Evolutionary conservation across 371 early-diverging fungal genomes (phyloP).

Genomic region (Mortierella sp.): DNA sequence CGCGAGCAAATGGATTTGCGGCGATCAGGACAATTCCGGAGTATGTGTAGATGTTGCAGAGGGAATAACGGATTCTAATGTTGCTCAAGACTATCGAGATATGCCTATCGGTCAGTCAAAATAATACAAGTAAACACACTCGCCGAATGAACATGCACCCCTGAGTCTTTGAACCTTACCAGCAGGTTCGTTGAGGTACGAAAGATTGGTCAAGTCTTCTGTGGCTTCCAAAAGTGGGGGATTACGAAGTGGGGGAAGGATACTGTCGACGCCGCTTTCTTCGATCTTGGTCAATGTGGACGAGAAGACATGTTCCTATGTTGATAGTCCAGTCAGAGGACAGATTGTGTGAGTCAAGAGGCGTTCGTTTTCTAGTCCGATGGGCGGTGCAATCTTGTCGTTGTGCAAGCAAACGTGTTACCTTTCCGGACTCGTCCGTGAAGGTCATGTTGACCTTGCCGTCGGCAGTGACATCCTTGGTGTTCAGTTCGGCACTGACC

Average conservation of each 20-base stretch:
- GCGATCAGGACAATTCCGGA: conserved; percentile 98
- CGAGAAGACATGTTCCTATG: conserved; percentile 71
- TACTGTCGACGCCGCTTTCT: conserved; percentile 64
- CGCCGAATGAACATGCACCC: neutral
- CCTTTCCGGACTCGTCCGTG: conserved; percentile 62
- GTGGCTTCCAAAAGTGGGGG: conserved; percentile 87
- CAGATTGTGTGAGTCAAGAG: neutral
- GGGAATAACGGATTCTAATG: conserved; percentile 84
- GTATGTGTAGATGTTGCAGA: conserved; percentile 96
- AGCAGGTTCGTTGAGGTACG: conserved; percentile 90
- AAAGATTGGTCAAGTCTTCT: conserved; percentile 91
- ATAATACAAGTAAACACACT: neutral
- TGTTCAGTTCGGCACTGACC: conserved; percentile 74
- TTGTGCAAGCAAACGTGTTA: neutral
- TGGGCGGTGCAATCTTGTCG: neutral
- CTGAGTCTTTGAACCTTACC: conserved; percentile 57
- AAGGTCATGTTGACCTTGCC: conserved; percentile 68
- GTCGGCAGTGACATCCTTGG: conserved; percentile 66
- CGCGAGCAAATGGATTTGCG: conserved; percentile 94
- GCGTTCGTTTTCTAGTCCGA: neutral
- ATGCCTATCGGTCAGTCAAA: neutral
- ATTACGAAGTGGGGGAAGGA: conserved; percentile 89
- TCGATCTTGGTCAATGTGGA: conserved; percentile 74
- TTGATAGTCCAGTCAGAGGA: neutral
- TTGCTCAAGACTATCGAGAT: conserved; percentile 85